Evolutionary conservation across 2,329 filamentous ascomycete genomes (phyloP).

Genomic region (Fusarium sp.): DNA sequence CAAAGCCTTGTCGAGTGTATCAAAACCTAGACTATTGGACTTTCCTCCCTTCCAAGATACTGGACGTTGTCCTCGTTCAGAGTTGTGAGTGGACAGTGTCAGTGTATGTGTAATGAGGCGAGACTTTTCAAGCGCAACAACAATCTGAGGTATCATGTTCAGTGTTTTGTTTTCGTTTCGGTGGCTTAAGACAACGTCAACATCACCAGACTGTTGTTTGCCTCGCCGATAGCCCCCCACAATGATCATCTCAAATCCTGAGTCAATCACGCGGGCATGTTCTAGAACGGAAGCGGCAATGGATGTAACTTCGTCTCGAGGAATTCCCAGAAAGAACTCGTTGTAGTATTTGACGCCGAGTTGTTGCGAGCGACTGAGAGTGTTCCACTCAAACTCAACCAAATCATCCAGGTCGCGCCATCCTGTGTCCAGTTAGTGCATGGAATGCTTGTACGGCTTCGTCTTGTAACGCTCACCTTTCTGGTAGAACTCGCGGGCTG

Average conservation of each 20-base stretch:
- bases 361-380: slow-evolving; percentile 83
- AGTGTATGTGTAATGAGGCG: slow-evolving; percentile 86
- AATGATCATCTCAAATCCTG: slow-evolving; percentile 68
- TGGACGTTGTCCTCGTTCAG: slow-evolving; percentile 75
- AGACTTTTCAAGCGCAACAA: slow-evolving; percentile 74
- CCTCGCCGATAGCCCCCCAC: slow-evolving; percentile 87
- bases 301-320: slow-evolving; percentile 76
- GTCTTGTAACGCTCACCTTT: slow-evolving; percentile 55
- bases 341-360: slow-evolving; percentile 95
- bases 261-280: slow-evolving; percentile 73
- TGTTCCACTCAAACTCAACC: slow-evolving; percentile 82
- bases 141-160: slow-evolving; percentile 77
- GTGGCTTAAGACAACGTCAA: slow-evolving; percentile 87
- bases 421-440: slow-evolving; percentile 50
- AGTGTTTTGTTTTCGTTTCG: slow-evolving; percentile 75
- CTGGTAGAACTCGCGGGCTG: slow-evolving; percentile 83
- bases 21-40: slow-evolving; percentile 72
- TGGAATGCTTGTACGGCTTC: background rate
- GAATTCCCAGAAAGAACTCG: slow-evolving; percentile 79
- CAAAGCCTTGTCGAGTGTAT: slow-evolving; percentile 89
- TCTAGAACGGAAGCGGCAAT: slow-evolving; percentile 73
- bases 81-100: slow-evolving; percentile 74
- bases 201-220: slow-evolving; percentile 79
- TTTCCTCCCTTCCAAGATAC: slow-evolving; percentile 62
- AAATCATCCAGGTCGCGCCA: slow-evolving; percentile 91